phyloP scores from a whole-genome alignment of 2,329 filamentous ascomycete genomes.

The Zalaria sp. region DNA sequence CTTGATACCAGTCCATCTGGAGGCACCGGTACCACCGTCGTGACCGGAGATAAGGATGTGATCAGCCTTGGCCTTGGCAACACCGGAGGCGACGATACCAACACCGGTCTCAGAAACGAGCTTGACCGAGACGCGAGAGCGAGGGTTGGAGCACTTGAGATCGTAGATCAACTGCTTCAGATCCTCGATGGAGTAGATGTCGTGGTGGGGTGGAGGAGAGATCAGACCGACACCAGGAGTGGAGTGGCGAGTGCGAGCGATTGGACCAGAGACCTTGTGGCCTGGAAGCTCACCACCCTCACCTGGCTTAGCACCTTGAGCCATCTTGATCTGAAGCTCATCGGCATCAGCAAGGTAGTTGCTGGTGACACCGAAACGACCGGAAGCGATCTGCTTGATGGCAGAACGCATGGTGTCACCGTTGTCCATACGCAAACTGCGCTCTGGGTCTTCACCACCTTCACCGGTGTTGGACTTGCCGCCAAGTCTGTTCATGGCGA shows the following conservation, averaged over 20 bases:
- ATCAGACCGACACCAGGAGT: slow-evolving; percentile 94
- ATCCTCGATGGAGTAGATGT: slow-evolving; percentile 98
- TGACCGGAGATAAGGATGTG: slow-evolving; percentile 95
- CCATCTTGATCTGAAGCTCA: slow-evolving; percentile 98
- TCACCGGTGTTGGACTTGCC: slow-evolving; percentile 97
- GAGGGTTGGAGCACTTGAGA: slow-evolving; percentile 88
- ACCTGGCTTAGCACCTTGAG: slow-evolving; percentile 92
- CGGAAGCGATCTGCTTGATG: slow-evolving; percentile 94
- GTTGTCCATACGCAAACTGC: slow-evolving; percentile 72
- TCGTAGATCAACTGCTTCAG: slow-evolving; percentile 97
- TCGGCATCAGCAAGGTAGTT: slow-evolving; percentile 91
- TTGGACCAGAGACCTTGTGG: slow-evolving; percentile 90
- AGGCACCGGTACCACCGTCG: slow-evolving; percentile 92
- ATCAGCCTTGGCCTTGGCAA: slow-evolving; percentile 93
- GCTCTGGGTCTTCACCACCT: slow-evolving; percentile 89
- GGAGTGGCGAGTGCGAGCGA: slow-evolving; percentile 87
- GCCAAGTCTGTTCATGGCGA: slow-evolving; percentile 92
- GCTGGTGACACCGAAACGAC: slow-evolving; percentile 89
- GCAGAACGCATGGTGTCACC: slow-evolving; percentile 94
- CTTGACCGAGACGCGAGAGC: slow-evolving; percentile 87
- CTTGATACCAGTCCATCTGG: slow-evolving; percentile 96
- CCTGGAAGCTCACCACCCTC: slow-evolving; percentile 95
- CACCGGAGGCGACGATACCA: slow-evolving; percentile 92
- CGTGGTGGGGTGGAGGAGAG: slow-evolving; percentile 89
- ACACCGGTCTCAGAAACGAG: slow-evolving; percentile 95